A percentile compares a stretch with the other conserved stretches of the same genome.
These are phyloP conservation scores for Gossypium turneri DNA, from an alignment of 345 rosid genomes.

Conservation along the genomic window DNA sequence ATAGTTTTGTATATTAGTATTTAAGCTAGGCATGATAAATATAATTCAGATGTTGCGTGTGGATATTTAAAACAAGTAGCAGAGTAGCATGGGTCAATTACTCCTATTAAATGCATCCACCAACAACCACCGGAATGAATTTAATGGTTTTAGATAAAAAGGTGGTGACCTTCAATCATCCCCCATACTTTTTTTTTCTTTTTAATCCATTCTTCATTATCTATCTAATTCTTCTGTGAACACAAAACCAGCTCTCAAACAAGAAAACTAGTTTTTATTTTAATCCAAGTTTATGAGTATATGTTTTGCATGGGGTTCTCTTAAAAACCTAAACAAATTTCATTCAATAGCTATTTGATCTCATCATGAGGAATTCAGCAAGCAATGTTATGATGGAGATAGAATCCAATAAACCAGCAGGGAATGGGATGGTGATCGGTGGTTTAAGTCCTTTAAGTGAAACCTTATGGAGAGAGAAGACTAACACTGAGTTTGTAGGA, in stretches of 20 bases:
- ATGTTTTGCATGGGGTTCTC: neutral
- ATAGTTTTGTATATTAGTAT: neutral
- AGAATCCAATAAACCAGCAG: constrained; percentile 52
- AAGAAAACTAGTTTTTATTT: neutral
- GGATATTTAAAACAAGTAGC: neutral
- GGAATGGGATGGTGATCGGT: constrained; percentile 35
- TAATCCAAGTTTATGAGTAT: neutral
- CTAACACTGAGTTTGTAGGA: constrained; percentile 52
- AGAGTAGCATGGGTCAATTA: constrained; percentile 19
- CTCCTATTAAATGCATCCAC: constrained; percentile 36
- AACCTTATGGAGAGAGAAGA: constrained; percentile 66
- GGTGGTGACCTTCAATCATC: neutral
- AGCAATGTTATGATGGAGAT: constrained; percentile 51
- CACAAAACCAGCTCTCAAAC: neutral
- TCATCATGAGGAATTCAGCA: constrained; percentile 15
- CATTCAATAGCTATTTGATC: too few relatives aligned
- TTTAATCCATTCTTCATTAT: too few relatives aligned
- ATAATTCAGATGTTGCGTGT: neutral
- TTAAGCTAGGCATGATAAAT: neutral
- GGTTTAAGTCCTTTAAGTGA: constrained; percentile 83
- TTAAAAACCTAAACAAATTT: neutral
- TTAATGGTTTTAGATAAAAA: neutral
- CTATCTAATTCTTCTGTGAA: neutral
- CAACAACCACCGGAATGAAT: constrained; percentile 28
- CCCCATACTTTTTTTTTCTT: neutral